Base-by-base conservation (phyloP, 306 rosid genomes). In the Castanopsis chinensis region DNA sequence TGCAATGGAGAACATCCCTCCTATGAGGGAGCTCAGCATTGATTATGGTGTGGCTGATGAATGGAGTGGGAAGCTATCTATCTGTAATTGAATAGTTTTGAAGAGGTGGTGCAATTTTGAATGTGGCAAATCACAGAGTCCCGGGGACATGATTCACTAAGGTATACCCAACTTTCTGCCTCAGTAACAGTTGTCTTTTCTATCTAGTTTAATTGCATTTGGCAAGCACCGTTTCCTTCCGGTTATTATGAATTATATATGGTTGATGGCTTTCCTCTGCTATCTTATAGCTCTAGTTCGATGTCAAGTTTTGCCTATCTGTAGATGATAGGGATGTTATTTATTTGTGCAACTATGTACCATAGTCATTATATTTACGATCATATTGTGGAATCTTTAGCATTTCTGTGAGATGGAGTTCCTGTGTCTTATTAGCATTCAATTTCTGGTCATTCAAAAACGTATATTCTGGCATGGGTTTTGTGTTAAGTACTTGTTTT, bases 1-100 rank as follows among this genome's bases (percentile, higher is more conserved):
- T 69, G 98, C 99, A 73, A 81, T 89, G 97, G 99, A 95, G 86
- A 95, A 86, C 85, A 91, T 95, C 83, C 99, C 99, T 80, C 99
- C 99, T 63, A 65, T 95, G 93, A 91, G 99, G 86, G 99, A 95
- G 89, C 89, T 95, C 63, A 91, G 99, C 89, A 93, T 95, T 85
- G 99, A 95, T 77, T 95, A 95, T 53, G 99, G 99, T 30, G 92
- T 93, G 78, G 89, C 91, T 84, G 96, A 90, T 81, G 98, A 89
- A 73, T 83, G 80, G 81, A 81, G 90, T 18, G 92, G 82, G 51
- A 93, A 91, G 78, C 92, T 91, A 56, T 81, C 96, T 28, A 90
- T 95, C 78, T 89, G 96, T 86, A 89, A 85, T 90, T 91, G 88
- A 93, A 57, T 64, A 23, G 41, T 79, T 76, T 82, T 82, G 80